These are phyloP conservation scores for Teratosphaeria nubilosa DNA, from an alignment of 2,329 filamentous ascomycete species.

Conservation along the genomic window DNA sequence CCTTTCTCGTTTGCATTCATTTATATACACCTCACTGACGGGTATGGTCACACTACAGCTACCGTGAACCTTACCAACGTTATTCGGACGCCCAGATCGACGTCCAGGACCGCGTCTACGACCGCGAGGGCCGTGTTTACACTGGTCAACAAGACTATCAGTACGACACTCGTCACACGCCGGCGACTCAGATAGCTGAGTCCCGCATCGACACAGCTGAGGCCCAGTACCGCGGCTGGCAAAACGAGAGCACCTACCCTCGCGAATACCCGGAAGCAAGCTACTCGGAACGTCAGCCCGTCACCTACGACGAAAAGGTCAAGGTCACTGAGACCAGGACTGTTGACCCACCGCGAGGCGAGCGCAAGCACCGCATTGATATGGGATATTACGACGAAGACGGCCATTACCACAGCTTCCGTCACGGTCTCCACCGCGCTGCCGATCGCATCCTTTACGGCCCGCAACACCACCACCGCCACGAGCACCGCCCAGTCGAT, in stretches of 20 bases:
- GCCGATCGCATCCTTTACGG: conserved; percentile 49
- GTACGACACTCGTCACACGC: conserved; percentile 36
- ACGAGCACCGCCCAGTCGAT: conserved; percentile 20
- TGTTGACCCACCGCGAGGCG: conserved; percentile 35
- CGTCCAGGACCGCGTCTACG: conserved; percentile 44
- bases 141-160: background rate
- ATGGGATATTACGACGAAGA: conserved; percentile 78
- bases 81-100: conserved; percentile 59
- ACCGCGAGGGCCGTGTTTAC: conserved; percentile 30
- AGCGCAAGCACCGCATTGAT: conserved; percentile 42
- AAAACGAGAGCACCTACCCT: conserved; percentile 31
- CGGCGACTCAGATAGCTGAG: conserved; percentile 43
- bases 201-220: conserved; percentile 46
- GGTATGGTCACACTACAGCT: conserved; percentile 31
- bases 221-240: conserved; percentile 35
- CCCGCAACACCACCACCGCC: conserved; percentile 17
- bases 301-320: conserved; percentile 34
- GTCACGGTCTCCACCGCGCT: conserved; percentile 58
- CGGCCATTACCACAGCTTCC: conserved; percentile 65
- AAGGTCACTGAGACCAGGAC: conserved; percentile 42
- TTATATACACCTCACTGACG: conserved; percentile 13
- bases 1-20: conserved; percentile 5
- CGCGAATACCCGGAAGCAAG: conserved; percentile 26
- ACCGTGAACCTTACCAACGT: conserved; percentile 45
- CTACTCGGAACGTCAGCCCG: conserved; percentile 28